Evolutionary conservation across 192 early-diverging fungal species (phyloP), one percentile per base, ranked within the genome.

Genomic region (Backusella parvicylindrica): DNA sequence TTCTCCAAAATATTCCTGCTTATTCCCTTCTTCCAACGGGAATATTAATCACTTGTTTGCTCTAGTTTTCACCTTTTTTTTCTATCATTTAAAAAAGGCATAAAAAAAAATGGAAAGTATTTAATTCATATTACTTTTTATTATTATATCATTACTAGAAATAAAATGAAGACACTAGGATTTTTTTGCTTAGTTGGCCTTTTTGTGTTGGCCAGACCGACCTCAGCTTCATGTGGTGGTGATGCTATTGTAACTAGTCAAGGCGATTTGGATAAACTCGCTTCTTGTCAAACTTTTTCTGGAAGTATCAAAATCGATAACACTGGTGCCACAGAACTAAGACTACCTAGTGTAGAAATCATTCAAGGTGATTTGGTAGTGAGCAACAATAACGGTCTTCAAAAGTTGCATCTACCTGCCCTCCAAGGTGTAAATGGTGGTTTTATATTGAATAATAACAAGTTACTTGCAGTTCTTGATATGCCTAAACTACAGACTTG

Each of bases 291-390:
- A 21, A 68, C 49, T 23, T 83, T 68, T 38, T 33, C n/a, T 1
- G 81, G 81, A n/a, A 79, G 47, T 33, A 72, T 83, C 31, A 43
- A 71, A 5, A 67, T 83, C 21, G 74, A 75, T n/a, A 68, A 68
- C 23, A 53, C 75, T 12, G 68, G 65, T 41, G 33, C 64, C 7
- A 13, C 53, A 4, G 68, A 71, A 26, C 3, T 81, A n/a, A 72
- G 38, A 21, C 23, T 81, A 21, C 32, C 47, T 43, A 71, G 75
- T 12, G 64, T 81, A 21, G 70, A 77, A 47, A 1, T 64, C 0
- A 5, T 81, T 6, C 68, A 73, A 32, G 79, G 79, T 16, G 67
- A 77, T 60, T 30, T 81, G n/a, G 23, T 77, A 4, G 43, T 81
- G 15, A 41, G 28, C 40, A 76, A 68, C 23, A 81, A 81, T 6